A percentile compares a stretch with the other conserved stretches of the same genome.
phyloP scores from a whole-genome alignment of 2,329 filamentous ascomycete species.

The Nothophaeocryptopus gaeumannii region DNA sequence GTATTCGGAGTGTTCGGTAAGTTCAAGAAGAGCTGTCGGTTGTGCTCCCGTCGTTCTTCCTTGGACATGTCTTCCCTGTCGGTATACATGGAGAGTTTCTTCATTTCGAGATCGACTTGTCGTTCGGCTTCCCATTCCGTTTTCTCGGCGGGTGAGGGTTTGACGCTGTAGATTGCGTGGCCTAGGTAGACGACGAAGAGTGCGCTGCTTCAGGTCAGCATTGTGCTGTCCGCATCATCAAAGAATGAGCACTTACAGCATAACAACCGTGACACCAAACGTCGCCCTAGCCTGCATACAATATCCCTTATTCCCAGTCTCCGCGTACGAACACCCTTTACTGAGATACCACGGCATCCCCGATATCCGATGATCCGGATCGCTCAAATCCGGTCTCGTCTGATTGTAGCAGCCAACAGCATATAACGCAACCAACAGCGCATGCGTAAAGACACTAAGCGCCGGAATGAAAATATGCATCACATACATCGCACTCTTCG shows the following conservation, averaged over 20 bases:
- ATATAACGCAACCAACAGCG: constrained; percentile 61
- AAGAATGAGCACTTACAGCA: constrained; percentile 58
- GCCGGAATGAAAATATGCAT: constrained; percentile 70
- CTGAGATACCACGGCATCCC: constrained; percentile 72
- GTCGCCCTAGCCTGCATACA: constrained; percentile 67
- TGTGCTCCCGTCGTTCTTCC: constrained; percentile 58
- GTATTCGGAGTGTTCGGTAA: constrained; percentile 48
- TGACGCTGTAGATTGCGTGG: constrained; percentile 57
- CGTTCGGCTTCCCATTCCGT: constrained; percentile 27
- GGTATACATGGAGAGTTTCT: constrained; percentile 46
- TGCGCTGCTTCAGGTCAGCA: constrained; percentile 41
- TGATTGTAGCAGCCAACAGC: constrained; percentile 66
- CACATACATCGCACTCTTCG: constrained; percentile 66
- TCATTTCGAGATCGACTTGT: constrained; percentile 46
- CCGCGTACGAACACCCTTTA: constrained; percentile 57
- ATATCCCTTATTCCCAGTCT: constrained; percentile 52
- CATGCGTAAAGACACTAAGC: constrained; percentile 58
- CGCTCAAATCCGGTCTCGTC: constrained; percentile 69
- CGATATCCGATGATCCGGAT: constrained; percentile 59
- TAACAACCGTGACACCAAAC: constrained; percentile 62
- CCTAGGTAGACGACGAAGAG: constrained; percentile 60
- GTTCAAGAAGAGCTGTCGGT: constrained; percentile 37
- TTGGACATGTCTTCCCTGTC: constrained; percentile 47
- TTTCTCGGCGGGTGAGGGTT: constrained; percentile 41
- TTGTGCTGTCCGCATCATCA: constrained; percentile 1